phyloP scores from a whole-genome alignment of 2,329 filamentous ascomycete genomes.

The Hymenotorrendiella dingleyae region DNA sequence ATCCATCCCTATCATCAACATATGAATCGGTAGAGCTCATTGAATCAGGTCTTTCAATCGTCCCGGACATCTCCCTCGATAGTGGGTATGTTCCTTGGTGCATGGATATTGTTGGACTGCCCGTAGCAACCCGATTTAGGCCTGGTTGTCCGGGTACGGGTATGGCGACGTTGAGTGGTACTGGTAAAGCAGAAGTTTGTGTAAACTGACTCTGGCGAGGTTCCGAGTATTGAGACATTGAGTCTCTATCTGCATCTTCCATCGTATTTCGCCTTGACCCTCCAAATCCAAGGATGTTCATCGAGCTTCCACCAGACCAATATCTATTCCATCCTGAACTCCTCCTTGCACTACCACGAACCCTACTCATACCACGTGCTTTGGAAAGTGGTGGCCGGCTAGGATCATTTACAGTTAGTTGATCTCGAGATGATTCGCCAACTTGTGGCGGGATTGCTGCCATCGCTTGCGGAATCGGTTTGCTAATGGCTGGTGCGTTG shows the following conservation, averaged over 20 bases:
- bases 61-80: slow-evolving; percentile 53
- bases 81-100: slow-evolving; percentile 40
- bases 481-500: slow-evolving; percentile 53
- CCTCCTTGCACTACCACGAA: slow-evolving; percentile 31
- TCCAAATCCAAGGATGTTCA: slow-evolving; percentile 56
- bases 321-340: slow-evolving; percentile 75
- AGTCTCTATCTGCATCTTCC: slow-evolving; percentile 40
- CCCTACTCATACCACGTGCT: slow-evolving; percentile 11
- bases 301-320: slow-evolving; percentile 67
- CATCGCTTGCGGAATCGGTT: slow-evolving; percentile 51
- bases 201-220: slow-evolving; percentile 42
- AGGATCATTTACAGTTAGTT: slow-evolving; percentile 29
- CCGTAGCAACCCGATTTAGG: slow-evolving; percentile 59
- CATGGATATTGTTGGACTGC: slow-evolving; percentile 63
- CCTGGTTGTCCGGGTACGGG: slow-evolving; percentile 49
- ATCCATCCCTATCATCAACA: slow-evolving; percentile 38
- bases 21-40: slow-evolving; percentile 27
- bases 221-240: slow-evolving; percentile 47
- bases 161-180: slow-evolving; percentile 63
- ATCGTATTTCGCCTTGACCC: slow-evolving; percentile 39
- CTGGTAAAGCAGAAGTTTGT: slow-evolving; percentile 63
- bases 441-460: slow-evolving; percentile 5
- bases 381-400: slow-evolving; percentile 8
- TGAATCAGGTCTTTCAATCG: slow-evolving; percentile 53
- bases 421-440: slow-evolving; percentile 30